These are phyloP conservation scores for Penicillium tannophilum DNA, from an alignment of 495 filamentous ascomycete genomes.

Conservation along the genomic window DNA sequence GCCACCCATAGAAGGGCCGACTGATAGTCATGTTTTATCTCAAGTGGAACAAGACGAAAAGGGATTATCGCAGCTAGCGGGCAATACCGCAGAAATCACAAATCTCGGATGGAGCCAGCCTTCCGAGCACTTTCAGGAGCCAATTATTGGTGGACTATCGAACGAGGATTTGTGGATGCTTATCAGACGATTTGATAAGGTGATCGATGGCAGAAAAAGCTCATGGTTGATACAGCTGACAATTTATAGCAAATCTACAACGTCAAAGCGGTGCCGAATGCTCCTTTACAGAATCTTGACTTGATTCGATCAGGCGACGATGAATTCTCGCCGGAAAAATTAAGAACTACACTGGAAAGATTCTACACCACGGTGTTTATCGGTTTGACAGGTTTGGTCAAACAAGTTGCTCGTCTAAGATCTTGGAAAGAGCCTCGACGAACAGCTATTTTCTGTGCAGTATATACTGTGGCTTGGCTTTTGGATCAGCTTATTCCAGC, in stretches of 20 bases:
- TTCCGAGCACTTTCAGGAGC: conserved; percentile 56
- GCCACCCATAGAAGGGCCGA: conserved; percentile 28
- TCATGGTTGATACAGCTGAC: conserved; percentile 2
- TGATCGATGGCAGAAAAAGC: neutral
- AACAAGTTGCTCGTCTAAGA: conserved; percentile 73
- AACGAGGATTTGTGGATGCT: conserved; percentile 83
- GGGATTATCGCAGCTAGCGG: conserved; percentile 48
- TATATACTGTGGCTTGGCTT: conserved; percentile 73
- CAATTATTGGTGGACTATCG: conserved; percentile 67
- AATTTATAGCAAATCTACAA: conserved; percentile 77
- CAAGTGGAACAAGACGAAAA: conserved; percentile 49
- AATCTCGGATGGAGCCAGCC: conserved; percentile 77
- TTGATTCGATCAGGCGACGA: conserved; percentile 81
- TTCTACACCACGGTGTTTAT: conserved; percentile 82
- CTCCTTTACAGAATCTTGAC: conserved; percentile 67
- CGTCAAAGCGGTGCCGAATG: conserved; percentile 66
- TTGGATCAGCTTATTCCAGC: conserved; percentile 67
- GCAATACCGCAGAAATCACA: conserved; percentile 51
- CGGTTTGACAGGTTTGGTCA: conserved; percentile 61
- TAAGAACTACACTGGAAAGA: conserved; percentile 75
- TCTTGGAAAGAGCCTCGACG: conserved; percentile 79
- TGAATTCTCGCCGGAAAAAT: conserved; percentile 84
- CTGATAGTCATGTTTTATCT: conserved; percentile 53
- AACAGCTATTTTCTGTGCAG: conserved; percentile 66
- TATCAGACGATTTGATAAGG: conserved; percentile 41